Base-by-base conservation (phyloP, 2,329 filamentous ascomycete species). In the Alternaria hordeiaustralica region DNA sequence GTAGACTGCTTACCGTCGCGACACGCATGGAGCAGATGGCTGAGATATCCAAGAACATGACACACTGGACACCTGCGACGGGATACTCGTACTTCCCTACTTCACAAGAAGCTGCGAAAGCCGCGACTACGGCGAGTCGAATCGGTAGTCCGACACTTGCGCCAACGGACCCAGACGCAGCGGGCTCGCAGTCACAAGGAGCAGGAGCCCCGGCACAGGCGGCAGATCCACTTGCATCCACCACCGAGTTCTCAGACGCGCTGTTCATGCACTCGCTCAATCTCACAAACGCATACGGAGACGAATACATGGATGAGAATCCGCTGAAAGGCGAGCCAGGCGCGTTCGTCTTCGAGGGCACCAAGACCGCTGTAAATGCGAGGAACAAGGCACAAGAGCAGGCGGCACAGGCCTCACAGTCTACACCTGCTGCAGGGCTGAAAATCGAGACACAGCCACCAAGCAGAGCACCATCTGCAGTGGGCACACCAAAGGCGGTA, bases 231-330 rank as follows among this genome's bases (percentile, higher is more conserved):
- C 55, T 58, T 6, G 63, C 71, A 21, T 60, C 65, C 23, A 68
- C 67, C 3, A 72, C 69, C 8, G 71, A 72, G 6, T 78, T 78
- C 68, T 71, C 69, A 6, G 57, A 82, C 79, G 66, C 67, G 23
- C 66, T 78, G 18, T 76, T 82, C 67, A 61, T 77, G 50, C 81
- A 85, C 20, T 85, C 86, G 9, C 82, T 88, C 56, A 78, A 75
- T 36, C 80, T 89, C 33, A 83, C 85, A 23, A 79, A 85, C 12
- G 79, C 79, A 8, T 89, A 87, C 71, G 86, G 84, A 13, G 84
- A 88, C 67, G 88, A 90, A 66, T 90, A 84, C 78, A 87, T 87
- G 81, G 88, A 90, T 73, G 88, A 90, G 70, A 88, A 86, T 63
- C 87, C 88, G 0, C 78, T 90, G 13, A 81, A 85, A 8, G 88